Evolutionary conservation across 2,329 filamentous ascomycete species (phyloP).

Genomic region (Exophiala sideris): DNA sequence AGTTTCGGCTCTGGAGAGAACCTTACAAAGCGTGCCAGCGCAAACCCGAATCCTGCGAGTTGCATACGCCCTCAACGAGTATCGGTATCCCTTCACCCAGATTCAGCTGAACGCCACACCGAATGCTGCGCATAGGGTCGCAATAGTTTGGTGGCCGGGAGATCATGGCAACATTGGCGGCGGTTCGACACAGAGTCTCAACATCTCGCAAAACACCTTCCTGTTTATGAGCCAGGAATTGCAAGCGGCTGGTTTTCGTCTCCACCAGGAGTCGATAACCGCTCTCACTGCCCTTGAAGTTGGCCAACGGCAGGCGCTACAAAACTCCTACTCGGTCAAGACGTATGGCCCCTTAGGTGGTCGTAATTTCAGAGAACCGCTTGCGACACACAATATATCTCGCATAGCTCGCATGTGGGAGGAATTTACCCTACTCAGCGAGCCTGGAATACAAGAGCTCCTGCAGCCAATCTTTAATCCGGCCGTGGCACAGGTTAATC

Average conservation of each 20-base stretch:
- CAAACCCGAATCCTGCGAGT: background rate
- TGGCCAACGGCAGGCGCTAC: background rate
- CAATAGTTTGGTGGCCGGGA: background rate
- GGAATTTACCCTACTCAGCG: background rate
- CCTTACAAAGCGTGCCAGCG: background rate
- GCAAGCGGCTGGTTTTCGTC: background rate
- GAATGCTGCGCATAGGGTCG: background rate
- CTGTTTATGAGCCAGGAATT: background rate
- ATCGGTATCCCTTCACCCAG: background rate
- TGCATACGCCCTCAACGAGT: background rate
- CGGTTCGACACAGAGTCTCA: background rate
- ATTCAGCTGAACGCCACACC: background rate
- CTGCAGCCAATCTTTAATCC: background rate
- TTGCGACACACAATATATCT: background rate
- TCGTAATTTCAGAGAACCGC: background rate
- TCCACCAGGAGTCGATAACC: background rate
- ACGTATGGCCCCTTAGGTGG: background rate
- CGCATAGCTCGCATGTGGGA: background rate
- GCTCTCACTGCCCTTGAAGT: background rate
- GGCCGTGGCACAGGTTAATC: background rate
- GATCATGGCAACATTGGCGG: background rate
- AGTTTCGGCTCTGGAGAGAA: background rate
- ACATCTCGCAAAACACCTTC: background rate
- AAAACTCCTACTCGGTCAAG: background rate
- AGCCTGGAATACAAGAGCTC: background rate